phyloP scores from a whole-genome alignment of 257 asterid species.

The Ligustrum vulgare region DNA sequence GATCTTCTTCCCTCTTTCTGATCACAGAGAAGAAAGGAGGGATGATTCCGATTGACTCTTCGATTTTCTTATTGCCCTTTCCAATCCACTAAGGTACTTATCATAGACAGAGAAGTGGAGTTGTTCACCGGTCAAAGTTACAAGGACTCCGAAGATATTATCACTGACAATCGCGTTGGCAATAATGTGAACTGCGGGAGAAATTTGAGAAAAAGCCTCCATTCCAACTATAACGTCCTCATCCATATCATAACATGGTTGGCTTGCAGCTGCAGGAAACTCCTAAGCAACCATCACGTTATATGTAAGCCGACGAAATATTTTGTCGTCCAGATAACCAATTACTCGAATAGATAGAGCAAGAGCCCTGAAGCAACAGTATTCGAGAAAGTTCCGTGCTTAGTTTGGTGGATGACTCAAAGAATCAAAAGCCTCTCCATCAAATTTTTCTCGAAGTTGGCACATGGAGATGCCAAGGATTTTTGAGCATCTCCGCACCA shows the following conservation, averaged over 20 bases:
- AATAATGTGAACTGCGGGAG: slow-evolving; percentile 85
- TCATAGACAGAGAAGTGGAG: slow-evolving; percentile 77
- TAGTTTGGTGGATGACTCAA: slow-evolving; percentile 60
- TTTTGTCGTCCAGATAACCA: slow-evolving; percentile 77
- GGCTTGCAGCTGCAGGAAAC: slow-evolving; percentile 62
- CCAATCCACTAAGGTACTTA: slow-evolving; percentile 81
- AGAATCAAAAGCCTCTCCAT: slow-evolving; percentile 64
- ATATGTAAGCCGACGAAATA: slow-evolving; percentile 88
- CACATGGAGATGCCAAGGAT: slow-evolving; percentile 65
- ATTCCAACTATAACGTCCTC: slow-evolving; percentile 64
- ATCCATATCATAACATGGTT: slow-evolving; percentile 54
- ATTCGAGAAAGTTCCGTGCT: slow-evolving; percentile 82
- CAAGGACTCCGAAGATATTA: slow-evolving; percentile 73
- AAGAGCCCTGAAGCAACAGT: slow-evolving; percentile 88
- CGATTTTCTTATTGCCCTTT: slow-evolving; percentile 71
- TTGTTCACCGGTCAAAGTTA: slow-evolving; percentile 57
- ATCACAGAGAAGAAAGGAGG: slow-evolving; percentile 63
- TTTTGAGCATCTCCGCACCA: slow-evolving; percentile 83
- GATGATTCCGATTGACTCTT: slow-evolving; percentile 81
- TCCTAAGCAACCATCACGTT: slow-evolving; percentile 99
- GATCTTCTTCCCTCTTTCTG: slow-evolving; percentile 72
- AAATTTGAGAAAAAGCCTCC: slow-evolving; percentile 84
- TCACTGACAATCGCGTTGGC: slow-evolving; percentile 73
- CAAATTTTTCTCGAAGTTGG: slow-evolving; percentile 79
- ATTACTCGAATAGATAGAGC: slow-evolving; percentile 58